phyloP scores from a whole-genome alignment of 345 rosid genomes.

The Melastoma malabathricum region DNA sequence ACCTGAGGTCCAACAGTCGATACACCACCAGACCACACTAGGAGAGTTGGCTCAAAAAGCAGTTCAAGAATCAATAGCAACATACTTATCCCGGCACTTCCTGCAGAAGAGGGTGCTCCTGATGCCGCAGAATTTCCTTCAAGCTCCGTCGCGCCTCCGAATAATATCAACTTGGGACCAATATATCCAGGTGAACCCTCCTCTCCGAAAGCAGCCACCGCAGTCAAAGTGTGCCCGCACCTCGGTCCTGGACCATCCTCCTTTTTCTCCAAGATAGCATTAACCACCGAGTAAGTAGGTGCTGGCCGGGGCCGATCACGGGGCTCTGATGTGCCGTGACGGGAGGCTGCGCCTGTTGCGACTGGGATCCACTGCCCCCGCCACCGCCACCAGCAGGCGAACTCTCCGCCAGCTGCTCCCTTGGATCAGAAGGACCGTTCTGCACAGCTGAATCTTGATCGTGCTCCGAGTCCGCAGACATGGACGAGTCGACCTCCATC shows the following conservation, averaged over 20 bases:
- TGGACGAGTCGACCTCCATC: constrained; percentile 84
- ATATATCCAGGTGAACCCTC: constrained; percentile 70
- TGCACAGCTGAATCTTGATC: constrained; percentile 55
- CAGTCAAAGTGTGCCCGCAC: constrained; percentile 94
- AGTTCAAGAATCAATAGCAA: neutral
- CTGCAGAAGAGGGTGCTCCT: constrained; percentile 88
- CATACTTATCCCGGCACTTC: constrained; percentile 97
- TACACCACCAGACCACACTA: too few species aligned
- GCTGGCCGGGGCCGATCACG: constrained; percentile 79
- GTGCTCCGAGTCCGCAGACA: constrained; percentile 37
- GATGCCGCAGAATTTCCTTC: constrained; percentile 90
- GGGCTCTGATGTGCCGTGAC: constrained; percentile 26
- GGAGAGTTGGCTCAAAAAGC: neutral
- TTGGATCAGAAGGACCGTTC: constrained; percentile 15
- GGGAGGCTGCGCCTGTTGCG: constrained; percentile 16
- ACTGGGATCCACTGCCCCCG: constrained; percentile 16
- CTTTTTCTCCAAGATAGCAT: constrained; percentile 79
- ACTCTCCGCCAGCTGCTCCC: constrained; percentile 34
- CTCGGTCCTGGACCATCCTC: constrained; percentile 98
- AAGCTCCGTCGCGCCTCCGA: constrained; percentile 94
- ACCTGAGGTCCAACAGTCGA: too few species aligned
- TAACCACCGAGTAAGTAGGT: constrained; percentile 74
- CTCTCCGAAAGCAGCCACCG: constrained; percentile 94
- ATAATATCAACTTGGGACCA: constrained; percentile 85
- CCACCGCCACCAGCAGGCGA: constrained; percentile 9